These are phyloP conservation scores for Scleromitrula shiraiana DNA, from an alignment of 2,329 filamentous ascomycete genomes.

Conservation along the genomic window DNA sequence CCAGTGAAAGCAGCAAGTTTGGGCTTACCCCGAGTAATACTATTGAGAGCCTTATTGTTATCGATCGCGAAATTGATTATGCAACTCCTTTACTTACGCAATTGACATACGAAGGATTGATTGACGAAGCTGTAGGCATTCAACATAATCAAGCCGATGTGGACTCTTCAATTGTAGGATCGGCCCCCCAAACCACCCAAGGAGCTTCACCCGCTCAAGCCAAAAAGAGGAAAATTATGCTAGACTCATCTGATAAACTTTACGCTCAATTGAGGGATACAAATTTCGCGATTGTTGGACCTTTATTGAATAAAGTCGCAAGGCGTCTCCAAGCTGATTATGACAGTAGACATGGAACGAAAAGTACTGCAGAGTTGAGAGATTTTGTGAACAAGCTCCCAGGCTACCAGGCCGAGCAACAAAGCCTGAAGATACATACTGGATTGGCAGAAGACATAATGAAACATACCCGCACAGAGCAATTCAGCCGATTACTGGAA, in stretches of 20 bases:
- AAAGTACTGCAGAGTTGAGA: slow-evolving; percentile 82
- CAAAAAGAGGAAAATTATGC: slow-evolving; percentile 78
- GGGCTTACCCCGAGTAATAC: slow-evolving; percentile 78
- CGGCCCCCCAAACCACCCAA: slow-evolving; percentile 50
- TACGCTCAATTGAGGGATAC: slow-evolving; percentile 82
- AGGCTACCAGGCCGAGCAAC: slow-evolving; percentile 85
- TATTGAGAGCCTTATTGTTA: slow-evolving; percentile 86
- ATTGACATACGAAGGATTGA: slow-evolving; percentile 89
- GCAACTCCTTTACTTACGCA: slow-evolving; percentile 89
- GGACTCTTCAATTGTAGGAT: slow-evolving; percentile 80
- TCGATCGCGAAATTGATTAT: slow-evolving; percentile 92
- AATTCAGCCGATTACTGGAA: slow-evolving; percentile 81
- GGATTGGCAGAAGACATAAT: slow-evolving; percentile 91
- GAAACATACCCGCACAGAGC: slow-evolving; percentile 81
- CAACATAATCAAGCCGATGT: slow-evolving; percentile 89
- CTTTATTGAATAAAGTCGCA: slow-evolving; percentile 81
- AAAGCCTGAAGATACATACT: slow-evolving; percentile 86
- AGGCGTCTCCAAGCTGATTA: slow-evolving; percentile 80
- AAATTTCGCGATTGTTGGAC: slow-evolving; percentile 92
- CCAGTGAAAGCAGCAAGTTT: slow-evolving; percentile 49
- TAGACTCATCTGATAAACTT: slow-evolving; percentile 83
- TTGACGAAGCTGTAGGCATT: slow-evolving; percentile 90
- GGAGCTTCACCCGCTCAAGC: slow-evolving; percentile 49
- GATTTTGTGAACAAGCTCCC: slow-evolving; percentile 94
- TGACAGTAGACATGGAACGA: slow-evolving; percentile 76